A percentile compares a stretch with the other conserved stretches of the same genome.
Evolutionary conservation across 345 rosid genomes (phyloP).

Genomic region (Acer yangbiense): DNA sequence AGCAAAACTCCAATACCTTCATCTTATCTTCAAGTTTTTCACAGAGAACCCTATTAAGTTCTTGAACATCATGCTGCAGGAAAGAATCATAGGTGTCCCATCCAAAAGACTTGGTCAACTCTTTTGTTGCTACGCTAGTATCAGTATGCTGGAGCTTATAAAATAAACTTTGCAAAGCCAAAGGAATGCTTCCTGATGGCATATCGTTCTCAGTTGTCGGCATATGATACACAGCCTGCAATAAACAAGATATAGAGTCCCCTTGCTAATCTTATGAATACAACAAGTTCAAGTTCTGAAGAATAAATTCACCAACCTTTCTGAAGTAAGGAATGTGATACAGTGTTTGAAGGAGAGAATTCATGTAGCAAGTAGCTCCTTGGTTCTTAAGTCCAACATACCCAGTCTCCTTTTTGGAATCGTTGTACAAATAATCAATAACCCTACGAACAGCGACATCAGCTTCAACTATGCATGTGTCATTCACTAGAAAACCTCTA

Average conservation of each 20-base stretch:
- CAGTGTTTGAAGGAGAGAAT: constrained; percentile 58
- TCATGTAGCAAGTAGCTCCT: constrained; percentile 74
- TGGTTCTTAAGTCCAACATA: constrained; percentile 65
- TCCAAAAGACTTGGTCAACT: constrained; percentile 62
- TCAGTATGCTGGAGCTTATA: constrained; percentile 65
- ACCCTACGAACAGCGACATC: constrained; percentile 55
- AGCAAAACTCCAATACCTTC: constrained; percentile 40
- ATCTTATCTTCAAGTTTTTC: constrained; percentile 68
- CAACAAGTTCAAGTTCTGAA: not conserved
- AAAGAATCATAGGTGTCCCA: constrained; percentile 69
- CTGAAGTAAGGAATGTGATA: constrained; percentile 64
- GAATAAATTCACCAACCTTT: constrained; percentile 41
- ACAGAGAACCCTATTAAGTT: constrained; percentile 58
- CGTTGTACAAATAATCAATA: constrained; percentile 58
- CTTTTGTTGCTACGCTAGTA: constrained; percentile 64
- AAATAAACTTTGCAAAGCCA: constrained; percentile 64
- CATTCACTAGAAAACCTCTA: constrained; percentile 56
- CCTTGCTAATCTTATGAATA: constrained; percentile 1
- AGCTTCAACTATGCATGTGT: constrained; percentile 53
- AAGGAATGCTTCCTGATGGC: constrained; percentile 66
- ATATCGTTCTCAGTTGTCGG: constrained; percentile 67
- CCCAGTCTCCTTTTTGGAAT: constrained; percentile 68
- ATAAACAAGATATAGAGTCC: constrained; percentile 7
- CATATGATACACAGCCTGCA: constrained; percentile 69
- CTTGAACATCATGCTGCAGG: constrained; percentile 72